Conservation (phyloP, 73 alveolate species). For the Uronychia binucleata region DNA sequence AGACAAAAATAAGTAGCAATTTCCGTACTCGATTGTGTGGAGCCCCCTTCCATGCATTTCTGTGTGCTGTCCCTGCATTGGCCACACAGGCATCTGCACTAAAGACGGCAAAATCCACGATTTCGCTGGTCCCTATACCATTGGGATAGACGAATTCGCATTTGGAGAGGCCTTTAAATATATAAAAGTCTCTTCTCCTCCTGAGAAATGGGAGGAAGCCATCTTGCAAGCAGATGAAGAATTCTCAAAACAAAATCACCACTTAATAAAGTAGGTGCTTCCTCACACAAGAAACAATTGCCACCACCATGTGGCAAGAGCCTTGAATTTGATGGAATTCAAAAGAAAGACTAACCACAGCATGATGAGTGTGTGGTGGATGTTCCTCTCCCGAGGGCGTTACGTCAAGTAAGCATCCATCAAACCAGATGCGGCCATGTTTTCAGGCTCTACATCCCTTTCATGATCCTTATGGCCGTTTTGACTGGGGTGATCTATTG, state of each 20-base stretch:
- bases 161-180: constrained; percentile 93
- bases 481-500: neutral
- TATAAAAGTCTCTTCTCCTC: neutral
- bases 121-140: constrained; percentile 94
- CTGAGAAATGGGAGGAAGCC: constrained; percentile 57
- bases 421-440: constrained; percentile 45
- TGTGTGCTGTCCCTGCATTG: constrained; percentile 90
- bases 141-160: constrained; percentile 91
- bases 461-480: neutral
- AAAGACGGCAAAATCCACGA: constrained; percentile 93
- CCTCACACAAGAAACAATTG: constrained; percentile 67
- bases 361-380: constrained; percentile 89
- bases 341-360: constrained; percentile 67
- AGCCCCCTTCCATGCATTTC: constrained; percentile 91
- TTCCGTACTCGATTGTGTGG: constrained; percentile 96
- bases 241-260: constrained; percentile 62
- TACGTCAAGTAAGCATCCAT: constrained; percentile 46
- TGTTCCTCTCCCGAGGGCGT: constrained; percentile 57
- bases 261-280: constrained; percentile 43
- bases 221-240: constrained; percentile 54
- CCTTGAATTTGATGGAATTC: constrained; percentile 64
- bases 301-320: constrained; percentile 81
- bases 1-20: constrained; percentile 58
- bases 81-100: constrained; percentile 94
- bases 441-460: constrained; percentile 54